Conservation (phyloP, 345 rosid genomes). For the Salix udensis region DNA sequence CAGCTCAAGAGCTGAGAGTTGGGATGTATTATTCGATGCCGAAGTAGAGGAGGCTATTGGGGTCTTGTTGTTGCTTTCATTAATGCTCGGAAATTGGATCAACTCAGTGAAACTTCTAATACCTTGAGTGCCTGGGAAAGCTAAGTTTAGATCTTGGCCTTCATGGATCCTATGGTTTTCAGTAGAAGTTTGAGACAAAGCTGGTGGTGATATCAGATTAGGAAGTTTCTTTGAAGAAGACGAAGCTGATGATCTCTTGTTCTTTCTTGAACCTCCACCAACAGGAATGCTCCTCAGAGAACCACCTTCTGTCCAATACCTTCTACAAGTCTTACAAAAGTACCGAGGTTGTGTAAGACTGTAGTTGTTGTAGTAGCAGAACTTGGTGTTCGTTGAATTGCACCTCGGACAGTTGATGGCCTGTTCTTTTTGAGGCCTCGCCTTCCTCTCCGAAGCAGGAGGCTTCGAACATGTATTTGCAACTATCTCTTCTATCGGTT, state of each 20-base stretch:
- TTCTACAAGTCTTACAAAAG: slow-evolving; percentile 93
- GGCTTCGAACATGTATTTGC: slow-evolving; percentile 55
- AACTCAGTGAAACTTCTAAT: slow-evolving; percentile 56
- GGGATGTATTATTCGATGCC: slow-evolving; percentile 20
- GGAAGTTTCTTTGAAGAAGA: slow-evolving; percentile 58
- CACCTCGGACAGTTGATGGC: slow-evolving; percentile 94
- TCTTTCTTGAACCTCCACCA: slow-evolving; percentile 97
- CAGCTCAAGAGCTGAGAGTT: slow-evolving; percentile 66
- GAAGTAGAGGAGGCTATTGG: slow-evolving; percentile 29
- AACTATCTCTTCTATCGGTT: slow-evolving; percentile 79
- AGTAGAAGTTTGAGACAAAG: slow-evolving; percentile 24
- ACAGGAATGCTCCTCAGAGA: slow-evolving; percentile 93
- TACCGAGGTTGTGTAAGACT: slow-evolving; percentile 96
- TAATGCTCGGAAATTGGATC: slow-evolving; percentile 44
- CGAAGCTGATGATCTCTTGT: slow-evolving; percentile 67
- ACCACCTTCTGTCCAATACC: slow-evolving; percentile 99
- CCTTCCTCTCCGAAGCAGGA: slow-evolving; percentile 50
- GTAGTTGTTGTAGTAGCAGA: slow-evolving; percentile 98
- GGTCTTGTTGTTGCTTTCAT: slow-evolving; percentile 33
- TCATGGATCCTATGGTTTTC: slow-evolving; percentile 58
- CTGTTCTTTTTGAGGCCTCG: slow-evolving; percentile 76
- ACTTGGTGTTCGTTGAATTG: slow-evolving; percentile 90
- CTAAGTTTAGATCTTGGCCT: slow-evolving; percentile 79
- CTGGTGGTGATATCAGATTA: slow-evolving; percentile 49
- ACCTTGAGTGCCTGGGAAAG: slow-evolving; percentile 49